Percentiles rank a stretch among this genome's conserved stretches.
Conservation (phyloP, 768 basidiomycete species). For the Infundibulicybe gibba region DNA sequence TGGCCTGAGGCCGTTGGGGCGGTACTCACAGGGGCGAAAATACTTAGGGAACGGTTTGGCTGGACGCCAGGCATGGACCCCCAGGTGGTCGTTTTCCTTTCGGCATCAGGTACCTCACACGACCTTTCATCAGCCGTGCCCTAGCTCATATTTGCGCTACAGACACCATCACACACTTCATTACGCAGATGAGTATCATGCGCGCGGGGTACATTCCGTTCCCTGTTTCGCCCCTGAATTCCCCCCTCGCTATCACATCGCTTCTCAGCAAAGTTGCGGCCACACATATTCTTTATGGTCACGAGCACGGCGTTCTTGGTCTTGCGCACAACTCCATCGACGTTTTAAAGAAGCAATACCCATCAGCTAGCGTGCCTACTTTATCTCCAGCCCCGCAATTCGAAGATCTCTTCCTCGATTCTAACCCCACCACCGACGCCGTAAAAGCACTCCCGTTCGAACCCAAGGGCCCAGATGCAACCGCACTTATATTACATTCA, state of each 20-base stretch:
- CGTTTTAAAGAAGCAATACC: conserved; percentile 8
- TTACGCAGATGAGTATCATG: conserved; percentile 22
- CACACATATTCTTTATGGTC: conserved; percentile 19
- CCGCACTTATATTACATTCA: not conserved
- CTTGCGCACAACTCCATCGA: conserved; percentile 12
- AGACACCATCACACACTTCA: conserved; percentile 31
- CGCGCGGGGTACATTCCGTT: conserved; percentile 31
- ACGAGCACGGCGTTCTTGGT: conserved; percentile 15
- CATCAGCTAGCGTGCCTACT: conserved; percentile 2
- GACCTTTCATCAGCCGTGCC: too few species aligned
- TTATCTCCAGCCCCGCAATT: conserved; percentile 13
- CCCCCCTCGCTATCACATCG: conserved; percentile 38
- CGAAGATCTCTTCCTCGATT: conserved; percentile 8
- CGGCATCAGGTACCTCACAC: too few species aligned
- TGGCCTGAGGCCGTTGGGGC: conserved; percentile 22
- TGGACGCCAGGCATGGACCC: not conserved
- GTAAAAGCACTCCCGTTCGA: not conserved
- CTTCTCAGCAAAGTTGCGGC: conserved; percentile 20
- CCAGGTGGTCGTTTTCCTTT: too few species aligned
- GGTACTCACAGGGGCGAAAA: conserved; percentile 16
- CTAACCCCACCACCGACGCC: not conserved
- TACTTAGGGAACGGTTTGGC: conserved; percentile 6
- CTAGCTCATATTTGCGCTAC: too few species aligned
- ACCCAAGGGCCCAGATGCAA: not conserved
- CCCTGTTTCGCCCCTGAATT: conserved; percentile 37